Percentiles rank a stretch among this genome's conserved stretches.
These are phyloP conservation scores for Talaromyces sp. DNA, from an alignment of 2,329 filamentous ascomycete species.

Conservation along the genomic window DNA sequence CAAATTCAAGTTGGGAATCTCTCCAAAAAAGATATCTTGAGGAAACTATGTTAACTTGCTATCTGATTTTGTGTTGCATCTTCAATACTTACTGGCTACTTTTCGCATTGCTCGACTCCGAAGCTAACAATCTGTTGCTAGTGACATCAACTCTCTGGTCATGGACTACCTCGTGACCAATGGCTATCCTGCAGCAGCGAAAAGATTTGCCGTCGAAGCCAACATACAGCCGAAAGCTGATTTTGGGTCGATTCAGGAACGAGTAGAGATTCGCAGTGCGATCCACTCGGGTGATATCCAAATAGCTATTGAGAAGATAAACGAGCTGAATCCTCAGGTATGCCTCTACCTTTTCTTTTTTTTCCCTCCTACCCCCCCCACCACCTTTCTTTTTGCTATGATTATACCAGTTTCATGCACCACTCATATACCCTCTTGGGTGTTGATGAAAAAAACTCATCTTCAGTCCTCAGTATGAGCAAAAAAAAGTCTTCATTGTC, in stretches of 20 bases:
- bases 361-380: conserved; percentile 13
- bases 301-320: conserved; percentile 77
- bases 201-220: conserved; percentile 89
- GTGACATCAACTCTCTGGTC: conserved; percentile 91
- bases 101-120: conserved; percentile 4
- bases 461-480: conserved; percentile 88
- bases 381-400: conserved; percentile 56
- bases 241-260: conserved; percentile 65
- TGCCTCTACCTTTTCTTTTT: conserved; percentile 29
- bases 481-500: conserved; percentile 23
- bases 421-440: conserved; percentile 90
- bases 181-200: conserved; percentile 86
- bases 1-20: conserved; percentile 98
- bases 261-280: conserved; percentile 76
- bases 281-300: conserved; percentile 86
- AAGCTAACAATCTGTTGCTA: conserved; percentile 40
- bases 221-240: conserved; percentile 74
- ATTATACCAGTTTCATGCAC: conserved; percentile 99
- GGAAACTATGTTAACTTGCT: conserved; percentile 83
- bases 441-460: conserved; percentile 78
- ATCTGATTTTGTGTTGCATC: conserved; percentile 50
- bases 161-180: conserved; percentile 96
- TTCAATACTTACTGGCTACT: not conserved
- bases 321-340: conserved; percentile 89
- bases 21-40: conserved; percentile 84